Percentiles rank a stretch among this genome's conserved stretches.
phyloP scores from a whole-genome alignment of 441 rosid genomes.

The Metrosideros polymorpha region DNA sequence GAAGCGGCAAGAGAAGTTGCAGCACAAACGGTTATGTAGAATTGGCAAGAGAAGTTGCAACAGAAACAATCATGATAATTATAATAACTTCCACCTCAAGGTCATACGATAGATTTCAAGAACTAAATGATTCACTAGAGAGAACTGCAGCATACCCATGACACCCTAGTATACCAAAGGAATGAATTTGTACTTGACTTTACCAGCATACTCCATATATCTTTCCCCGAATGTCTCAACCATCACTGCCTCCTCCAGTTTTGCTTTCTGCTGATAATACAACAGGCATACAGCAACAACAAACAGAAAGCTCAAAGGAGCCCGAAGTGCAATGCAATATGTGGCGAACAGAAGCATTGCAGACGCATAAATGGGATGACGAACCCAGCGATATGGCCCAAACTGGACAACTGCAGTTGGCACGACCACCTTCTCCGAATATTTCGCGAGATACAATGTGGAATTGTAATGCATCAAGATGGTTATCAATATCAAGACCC shows the following conservation, averaged over 20 bases:
- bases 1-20: not conserved
- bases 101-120: not conserved
- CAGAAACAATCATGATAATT: not conserved
- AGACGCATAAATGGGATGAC: slow-evolving; percentile 79
- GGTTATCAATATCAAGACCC: slow-evolving; percentile 52
- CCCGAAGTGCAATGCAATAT: slow-evolving; percentile 59
- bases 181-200: slow-evolving; percentile 73
- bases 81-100: not conserved
- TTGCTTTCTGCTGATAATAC: slow-evolving; percentile 63
- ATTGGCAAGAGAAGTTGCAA: not conserved
- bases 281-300: slow-evolving; percentile 47
- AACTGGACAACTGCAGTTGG: slow-evolving; percentile 84
- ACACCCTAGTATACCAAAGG: slow-evolving; percentile 59
- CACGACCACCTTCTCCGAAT: slow-evolving; percentile 75
- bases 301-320: slow-evolving; percentile 71
- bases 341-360: slow-evolving; percentile 61
- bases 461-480: slow-evolving; percentile 71
- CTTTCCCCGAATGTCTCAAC: slow-evolving; percentile 64
- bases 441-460: slow-evolving; percentile 75
- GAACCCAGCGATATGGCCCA: slow-evolving; percentile 84
- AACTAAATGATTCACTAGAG: slow-evolving; percentile 8
- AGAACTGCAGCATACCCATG: slow-evolving; percentile 25
- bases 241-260: slow-evolving; percentile 69
- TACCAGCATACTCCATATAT: slow-evolving; percentile 50
- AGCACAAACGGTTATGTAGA: not conserved